Percentiles rank a stretch among this genome's conserved stretches.
These are phyloP conservation scores for Trypanosomatidae sp. DNA, from an alignment of 208 protist genomes.

Conservation along the genomic window DNA sequence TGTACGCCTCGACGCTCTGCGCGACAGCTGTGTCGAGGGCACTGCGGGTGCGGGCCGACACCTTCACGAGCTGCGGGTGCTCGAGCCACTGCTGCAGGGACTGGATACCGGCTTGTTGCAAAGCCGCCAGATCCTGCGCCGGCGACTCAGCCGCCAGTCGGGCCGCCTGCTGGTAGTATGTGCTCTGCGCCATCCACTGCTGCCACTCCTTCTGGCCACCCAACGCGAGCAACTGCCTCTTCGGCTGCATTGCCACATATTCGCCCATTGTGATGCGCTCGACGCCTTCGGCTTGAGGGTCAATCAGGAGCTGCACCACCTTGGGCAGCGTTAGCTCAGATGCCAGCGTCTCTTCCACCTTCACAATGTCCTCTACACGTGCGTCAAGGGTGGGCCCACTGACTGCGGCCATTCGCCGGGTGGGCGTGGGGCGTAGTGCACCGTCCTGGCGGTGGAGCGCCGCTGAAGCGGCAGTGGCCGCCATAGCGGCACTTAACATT, in stretches of 20 bases:
- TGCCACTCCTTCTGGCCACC: constrained; percentile 61
- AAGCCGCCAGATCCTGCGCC: constrained; percentile 54
- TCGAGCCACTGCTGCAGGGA: constrained; percentile 83
- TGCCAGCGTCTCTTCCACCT: constrained; percentile 48
- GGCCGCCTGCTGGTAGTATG: constrained; percentile 72
- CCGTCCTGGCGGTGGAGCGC: constrained; percentile 14
- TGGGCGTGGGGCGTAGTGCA: constrained; percentile 23
- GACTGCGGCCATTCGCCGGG: constrained; percentile 33
- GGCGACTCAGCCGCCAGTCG: constrained; percentile 61
- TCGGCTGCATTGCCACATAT: constrained; percentile 78
- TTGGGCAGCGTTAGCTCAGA: constrained; percentile 53
- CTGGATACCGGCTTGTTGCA: constrained; percentile 73
- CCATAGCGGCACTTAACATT: not conserved
- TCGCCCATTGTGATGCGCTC: constrained; percentile 71
- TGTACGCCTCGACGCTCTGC: constrained; percentile 68
- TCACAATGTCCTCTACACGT: constrained; percentile 70
- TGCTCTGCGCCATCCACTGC: constrained; percentile 71
- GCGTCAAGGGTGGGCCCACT: constrained; percentile 53
- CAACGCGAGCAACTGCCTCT: constrained; percentile 67
- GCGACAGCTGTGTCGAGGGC: constrained; percentile 79
- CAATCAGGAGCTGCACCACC: constrained; percentile 79
- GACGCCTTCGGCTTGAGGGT: constrained; percentile 60
- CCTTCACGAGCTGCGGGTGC: constrained; percentile 67
- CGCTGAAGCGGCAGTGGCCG: not conserved
- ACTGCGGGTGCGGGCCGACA: constrained; percentile 71